phyloP scores from a whole-genome alignment of 2,329 filamentous ascomycete species.

The Tolypocladium amazonense region DNA sequence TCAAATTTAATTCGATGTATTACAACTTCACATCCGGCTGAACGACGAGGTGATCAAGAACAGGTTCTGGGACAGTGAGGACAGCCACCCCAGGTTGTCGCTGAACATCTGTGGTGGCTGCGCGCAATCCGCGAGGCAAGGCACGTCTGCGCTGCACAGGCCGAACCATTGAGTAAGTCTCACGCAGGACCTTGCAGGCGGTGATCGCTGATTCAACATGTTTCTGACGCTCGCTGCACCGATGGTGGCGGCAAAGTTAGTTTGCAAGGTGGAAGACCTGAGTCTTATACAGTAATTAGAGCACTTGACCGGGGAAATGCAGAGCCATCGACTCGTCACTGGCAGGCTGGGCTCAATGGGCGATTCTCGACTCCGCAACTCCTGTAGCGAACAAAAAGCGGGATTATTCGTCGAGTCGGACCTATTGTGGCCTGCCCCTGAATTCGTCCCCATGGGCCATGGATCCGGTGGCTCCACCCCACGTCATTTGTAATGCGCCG shows the following conservation, averaged over 20 bases:
- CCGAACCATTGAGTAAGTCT: not conserved
- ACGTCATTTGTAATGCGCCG: not conserved
- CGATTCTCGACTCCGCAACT: not conserved
- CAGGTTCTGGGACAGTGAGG: slow-evolving; percentile 39
- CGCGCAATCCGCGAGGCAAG: slow-evolving; percentile 31
- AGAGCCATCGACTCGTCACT: not conserved
- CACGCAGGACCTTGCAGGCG: slow-evolving; percentile 10
- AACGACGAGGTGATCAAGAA: slow-evolving; percentile 45
- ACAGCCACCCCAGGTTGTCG: slow-evolving; percentile 45
- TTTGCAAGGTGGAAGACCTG: not conserved
- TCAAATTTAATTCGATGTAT: slow-evolving; percentile 46
- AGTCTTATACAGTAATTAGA: not conserved
- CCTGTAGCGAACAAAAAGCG: not conserved
- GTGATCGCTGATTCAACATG: slow-evolving; percentile 16
- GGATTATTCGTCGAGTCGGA: not conserved
- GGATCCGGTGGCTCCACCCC: not conserved
- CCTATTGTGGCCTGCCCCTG: not conserved
- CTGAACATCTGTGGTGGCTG: slow-evolving; percentile 37
- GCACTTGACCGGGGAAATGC: not conserved
- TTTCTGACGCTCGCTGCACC: slow-evolving; percentile 10
- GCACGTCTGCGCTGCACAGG: slow-evolving; percentile 10
- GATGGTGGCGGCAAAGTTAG: not conserved
- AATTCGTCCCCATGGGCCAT: not conserved
- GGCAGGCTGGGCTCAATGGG: not conserved
- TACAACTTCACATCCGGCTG: slow-evolving; percentile 45